Conservation (phyloP, 208 protist genomes). For the Leishmania amazonensis region DNA sequence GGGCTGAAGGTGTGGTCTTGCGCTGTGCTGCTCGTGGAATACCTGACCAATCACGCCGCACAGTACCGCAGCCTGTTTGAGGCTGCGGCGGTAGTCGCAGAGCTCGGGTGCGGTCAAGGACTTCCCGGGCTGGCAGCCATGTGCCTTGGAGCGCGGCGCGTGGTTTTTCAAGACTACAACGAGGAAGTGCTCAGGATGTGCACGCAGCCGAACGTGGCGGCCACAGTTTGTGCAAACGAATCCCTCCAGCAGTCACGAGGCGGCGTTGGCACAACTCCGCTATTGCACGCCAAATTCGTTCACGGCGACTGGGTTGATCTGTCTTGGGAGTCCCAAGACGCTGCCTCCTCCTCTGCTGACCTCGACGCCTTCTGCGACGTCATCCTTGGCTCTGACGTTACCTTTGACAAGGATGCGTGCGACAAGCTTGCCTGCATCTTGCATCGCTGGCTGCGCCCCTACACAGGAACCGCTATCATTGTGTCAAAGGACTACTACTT, state of each 20-base stretch:
- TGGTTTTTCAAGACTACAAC: slow-evolving; percentile 90
- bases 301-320: slow-evolving; percentile 79
- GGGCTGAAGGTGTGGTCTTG: slow-evolving; percentile 92
- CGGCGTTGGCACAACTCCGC: not conserved
- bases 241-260: not conserved
- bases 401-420: slow-evolving; percentile 83
- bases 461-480: slow-evolving; percentile 58
- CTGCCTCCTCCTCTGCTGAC: not conserved
- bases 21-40: slow-evolving; percentile 57
- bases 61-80: slow-evolving; percentile 24
- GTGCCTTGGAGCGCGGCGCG: slow-evolving; percentile 50
- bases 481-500: slow-evolving; percentile 92
- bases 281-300: slow-evolving; percentile 55
- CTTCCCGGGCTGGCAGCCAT: slow-evolving; percentile 71
- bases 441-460: slow-evolving; percentile 56
- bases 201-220: slow-evolving; percentile 78
- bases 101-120: slow-evolving; percentile 85
- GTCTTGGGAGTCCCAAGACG: slow-evolving; percentile 28
- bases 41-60: slow-evolving; percentile 51
- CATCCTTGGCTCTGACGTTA: slow-evolving; percentile 85
- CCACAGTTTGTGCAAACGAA: slow-evolving; percentile 37
- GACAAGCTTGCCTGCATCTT: slow-evolving; percentile 70
- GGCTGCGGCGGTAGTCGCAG: slow-evolving; percentile 39
- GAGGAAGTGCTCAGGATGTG: slow-evolving; percentile 75
- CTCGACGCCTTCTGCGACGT: slow-evolving; percentile 36